Evolutionary conservation across 1,284 basidiomycete species (phyloP), one percentile per base, ranked within the genome.

Genomic region (Tetrapyrgos nigripes): DNA sequence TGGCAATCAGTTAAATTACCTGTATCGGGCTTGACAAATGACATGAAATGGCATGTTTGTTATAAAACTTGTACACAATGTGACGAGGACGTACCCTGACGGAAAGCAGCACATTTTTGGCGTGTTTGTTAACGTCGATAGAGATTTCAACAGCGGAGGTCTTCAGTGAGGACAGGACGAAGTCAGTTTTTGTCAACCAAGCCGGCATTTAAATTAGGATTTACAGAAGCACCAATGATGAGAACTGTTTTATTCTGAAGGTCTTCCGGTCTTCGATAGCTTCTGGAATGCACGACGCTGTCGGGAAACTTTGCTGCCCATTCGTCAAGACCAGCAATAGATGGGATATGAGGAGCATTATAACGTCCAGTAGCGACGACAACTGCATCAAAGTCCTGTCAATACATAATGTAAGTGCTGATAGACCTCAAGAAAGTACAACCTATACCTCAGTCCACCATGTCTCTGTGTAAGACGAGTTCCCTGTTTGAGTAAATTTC

Each of bases 301-400:
- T 61, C 63, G 0, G 79, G 77, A 65, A 77, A 80, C 14, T 58
- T 65, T 5, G 62, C 61, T 1, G 68, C 70, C 81, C 81, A 83
- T 29, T 68, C 68, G 8, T 69, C 66, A 1, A 74, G 62, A 3
- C 79, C 78, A 3, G 65, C 52, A 14, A 83, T 74, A 8, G 58
- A 14, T 4, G 82, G 81, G 24, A 81, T 71, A 58, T 77, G 76
- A 0, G 81, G 79, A 0, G 80, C 78, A 50, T 76, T 79, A 63
- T 79, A 82, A 46, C 79, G 70, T 4, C 81, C 81, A 23, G 78
- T 76, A 3, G 79, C 80, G 26, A 80, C 73, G 2, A 82, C 70
- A 2, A 83, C 70, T 1, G 77, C 81, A 58, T 83, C 81, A 56
- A 81, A 83, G 49, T 77, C 63, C 79, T 82, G 44, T 17, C 23